Evolutionary conservation across 495 filamentous ascomycete species (phyloP).

Genomic region (Penicillium paradoxum): DNA sequence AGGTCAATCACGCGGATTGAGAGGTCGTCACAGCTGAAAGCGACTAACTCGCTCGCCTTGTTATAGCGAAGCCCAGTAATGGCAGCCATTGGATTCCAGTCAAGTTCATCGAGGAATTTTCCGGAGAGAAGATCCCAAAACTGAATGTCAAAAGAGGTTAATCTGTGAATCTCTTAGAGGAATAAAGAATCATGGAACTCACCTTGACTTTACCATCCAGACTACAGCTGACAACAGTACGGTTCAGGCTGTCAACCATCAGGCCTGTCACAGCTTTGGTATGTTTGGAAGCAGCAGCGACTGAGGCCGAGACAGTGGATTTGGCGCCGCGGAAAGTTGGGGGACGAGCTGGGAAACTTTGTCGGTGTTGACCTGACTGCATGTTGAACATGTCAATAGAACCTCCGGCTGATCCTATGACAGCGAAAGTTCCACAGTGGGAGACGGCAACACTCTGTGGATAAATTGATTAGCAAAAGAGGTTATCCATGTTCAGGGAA

Average conservation of each 20-base stretch:
- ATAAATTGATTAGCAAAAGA: conserved; percentile 8
- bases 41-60: conserved; percentile 76
- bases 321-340: conserved; percentile 50
- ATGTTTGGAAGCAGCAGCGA: conserved; percentile 54
- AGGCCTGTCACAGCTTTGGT: conserved; percentile 78
- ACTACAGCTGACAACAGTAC: conserved; percentile 73
- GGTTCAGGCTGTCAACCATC: conserved; percentile 78
- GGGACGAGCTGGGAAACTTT: conserved; percentile 72
- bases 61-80: conserved; percentile 74
- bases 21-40: conserved; percentile 82
- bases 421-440: conserved; percentile 86
- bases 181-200: not conserved
- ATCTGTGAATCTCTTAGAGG: not conserved
- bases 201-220: conserved; percentile 89
- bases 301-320: not conserved
- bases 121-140: conserved; percentile 94
- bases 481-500: not conserved
- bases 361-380: conserved; percentile 83
- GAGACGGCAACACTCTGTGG: conserved; percentile 73
- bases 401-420: conserved; percentile 81
- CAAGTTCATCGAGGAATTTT: conserved; percentile 68
- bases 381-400: conserved; percentile 92
- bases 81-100: conserved; percentile 78
- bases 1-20: conserved; percentile 86
- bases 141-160: conserved; percentile 22